These are phyloP conservation scores for Fusarium phyllophilum DNA, from an alignment of 2,329 filamentous ascomycete species.

Conservation along the genomic window DNA sequence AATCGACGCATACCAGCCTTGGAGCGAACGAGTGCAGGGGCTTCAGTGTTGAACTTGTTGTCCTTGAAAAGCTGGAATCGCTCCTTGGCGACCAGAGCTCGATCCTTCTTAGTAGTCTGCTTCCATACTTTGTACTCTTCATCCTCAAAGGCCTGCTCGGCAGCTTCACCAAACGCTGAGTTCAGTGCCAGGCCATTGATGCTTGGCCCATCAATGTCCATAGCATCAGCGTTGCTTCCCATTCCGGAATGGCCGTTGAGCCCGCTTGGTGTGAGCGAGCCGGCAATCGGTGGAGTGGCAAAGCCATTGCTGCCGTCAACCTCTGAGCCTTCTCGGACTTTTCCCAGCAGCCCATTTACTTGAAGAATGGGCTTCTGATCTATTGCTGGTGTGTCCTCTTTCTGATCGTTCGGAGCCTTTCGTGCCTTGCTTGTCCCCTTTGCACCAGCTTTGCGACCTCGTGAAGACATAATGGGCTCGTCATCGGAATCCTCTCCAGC, in stretches of 20 bases:
- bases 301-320: conserved; percentile 88
- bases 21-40: conserved; percentile 84
- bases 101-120: conserved; percentile 96
- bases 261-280: conserved; percentile 80
- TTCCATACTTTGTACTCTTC: conserved; percentile 99
- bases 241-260: conserved; percentile 73
- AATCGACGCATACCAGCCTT: conserved; percentile 92
- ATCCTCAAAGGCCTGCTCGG: conserved; percentile 84
- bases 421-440: conserved; percentile 82
- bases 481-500: conserved; percentile 93
- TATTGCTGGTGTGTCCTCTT: conserved; percentile 80
- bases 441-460: conserved; percentile 83
- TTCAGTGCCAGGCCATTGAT: conserved; percentile 72
- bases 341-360: conserved; percentile 70
- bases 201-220: conserved; percentile 86
- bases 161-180: conserved; percentile 71
- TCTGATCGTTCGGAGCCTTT: conserved; percentile 76
- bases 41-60: conserved; percentile 85
- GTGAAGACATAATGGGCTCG: conserved; percentile 97
- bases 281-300: conserved; percentile 79
- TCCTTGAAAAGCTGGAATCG: conserved; percentile 87
- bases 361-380: conserved; percentile 80
- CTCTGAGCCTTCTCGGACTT: conserved; percentile 79
- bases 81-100: conserved; percentile 86
- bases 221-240: conserved; percentile 81